Evolutionary conservation across 176 grass and related monocot species (phyloP), one percentile per base, ranked within the genome.

Genomic region (Thalia dealbata): DNA sequence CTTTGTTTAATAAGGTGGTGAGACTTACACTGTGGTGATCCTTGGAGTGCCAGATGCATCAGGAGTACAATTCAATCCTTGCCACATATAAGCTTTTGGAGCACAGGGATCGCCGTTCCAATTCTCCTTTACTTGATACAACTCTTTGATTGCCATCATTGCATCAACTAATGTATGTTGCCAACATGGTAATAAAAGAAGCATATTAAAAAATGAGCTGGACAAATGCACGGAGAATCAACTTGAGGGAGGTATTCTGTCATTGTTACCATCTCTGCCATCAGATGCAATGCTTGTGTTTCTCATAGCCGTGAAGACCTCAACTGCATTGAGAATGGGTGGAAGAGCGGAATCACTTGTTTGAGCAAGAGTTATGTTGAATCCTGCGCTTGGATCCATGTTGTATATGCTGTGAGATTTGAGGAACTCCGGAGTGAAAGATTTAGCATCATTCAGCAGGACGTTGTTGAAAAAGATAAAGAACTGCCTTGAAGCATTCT

Each of bases 261-360:
- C 21, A 10, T 21, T 3, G 11, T 25, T 70, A 88, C 82, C 89
- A 52, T 91, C 89, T 7, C 55, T 13, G 0, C 61, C 26, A 43
- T 83, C 64, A 2, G 85, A 82, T 23, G 48, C 70, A 10, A 85
- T 0, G 24, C 67, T 62, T 35, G 44, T 14, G 18, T 71, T 75
- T 70, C 76, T n/a, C 67, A 88, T 55, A 42, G 75, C 48, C 3
- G 76, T 73, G 71, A 88, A 88, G 7, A 83, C 14, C 78, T 92
- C 83, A 1, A 70, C 0, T 4, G 86, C 89, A 54, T 86, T 92
- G 70, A 92, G 73, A 27, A 88, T 44, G 0, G 89, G 89, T 35
- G 89, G 89, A 45, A 84, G 46, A 26, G 71, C 86, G 11, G 89
- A 88, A 44, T 67, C 86, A 6, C 25, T 12, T 0, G 89, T 88